Percentiles rank a stretch among this genome's conserved stretches.
phyloP scores from a whole-genome alignment of 1,284 basidiomycete species.

The Polyporus tsugae region DNA sequence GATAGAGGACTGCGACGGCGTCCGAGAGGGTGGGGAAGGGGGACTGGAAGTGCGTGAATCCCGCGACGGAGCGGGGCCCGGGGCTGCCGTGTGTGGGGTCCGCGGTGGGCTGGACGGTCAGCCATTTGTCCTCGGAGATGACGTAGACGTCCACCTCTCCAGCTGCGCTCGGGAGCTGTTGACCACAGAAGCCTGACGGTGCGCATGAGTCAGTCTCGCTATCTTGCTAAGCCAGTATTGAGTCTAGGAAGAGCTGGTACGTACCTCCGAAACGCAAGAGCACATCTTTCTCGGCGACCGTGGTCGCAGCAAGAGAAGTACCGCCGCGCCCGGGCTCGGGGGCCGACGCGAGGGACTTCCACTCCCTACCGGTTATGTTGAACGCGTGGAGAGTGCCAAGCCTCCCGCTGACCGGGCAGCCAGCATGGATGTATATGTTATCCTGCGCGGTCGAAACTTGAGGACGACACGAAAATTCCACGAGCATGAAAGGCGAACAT shows the following conservation, averaged over 20 bases:
- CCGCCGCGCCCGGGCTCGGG: conserved; percentile 50
- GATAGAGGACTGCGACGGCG: conserved; percentile 40
- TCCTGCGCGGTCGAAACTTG: conserved; percentile 35
- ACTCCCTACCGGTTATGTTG: conserved; percentile 41
- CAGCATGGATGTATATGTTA: conserved; percentile 52
- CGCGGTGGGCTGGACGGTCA: conserved; percentile 32
- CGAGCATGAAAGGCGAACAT: background rate
- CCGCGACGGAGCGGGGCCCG: conserved; percentile 41
- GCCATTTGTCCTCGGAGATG: conserved; percentile 36
- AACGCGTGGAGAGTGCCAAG: conserved; percentile 47
- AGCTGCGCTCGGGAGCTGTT: conserved; percentile 40
- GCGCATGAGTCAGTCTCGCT: background rate
- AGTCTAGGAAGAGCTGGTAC: conserved; percentile 1
- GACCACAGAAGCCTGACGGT: conserved; percentile 42
- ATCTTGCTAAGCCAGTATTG: background rate
- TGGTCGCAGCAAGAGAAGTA: conserved; percentile 39
- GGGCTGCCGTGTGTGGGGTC: conserved; percentile 36
- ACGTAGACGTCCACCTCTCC: conserved; percentile 42
- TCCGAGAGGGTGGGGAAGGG: conserved; percentile 19
- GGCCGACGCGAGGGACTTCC: conserved; percentile 45
- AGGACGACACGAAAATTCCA: too few relatives aligned
- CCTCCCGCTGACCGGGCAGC: conserved; percentile 49
- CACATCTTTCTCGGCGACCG: conserved; percentile 35
- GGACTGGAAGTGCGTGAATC: conserved; percentile 35
- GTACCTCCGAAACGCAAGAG: conserved; percentile 31